Conservation (phyloP, 371 early-diverging fungal species). For the Mucor irregularis region DNA sequence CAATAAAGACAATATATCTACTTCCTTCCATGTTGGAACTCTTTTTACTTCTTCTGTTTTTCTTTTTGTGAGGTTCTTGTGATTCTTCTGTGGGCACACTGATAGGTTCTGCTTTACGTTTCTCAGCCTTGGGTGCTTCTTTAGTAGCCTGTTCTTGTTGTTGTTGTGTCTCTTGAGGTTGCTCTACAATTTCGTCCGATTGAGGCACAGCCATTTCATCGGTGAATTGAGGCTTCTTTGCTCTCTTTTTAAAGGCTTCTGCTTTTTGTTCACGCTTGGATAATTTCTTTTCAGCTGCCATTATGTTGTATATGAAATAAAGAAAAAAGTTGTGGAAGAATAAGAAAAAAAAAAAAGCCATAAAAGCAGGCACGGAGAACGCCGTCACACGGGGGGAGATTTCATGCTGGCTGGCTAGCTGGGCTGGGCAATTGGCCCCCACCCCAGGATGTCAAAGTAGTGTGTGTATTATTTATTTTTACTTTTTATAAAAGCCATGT, state of each 20-base stretch:
- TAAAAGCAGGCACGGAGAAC: background rate
- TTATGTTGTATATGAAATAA: background rate
- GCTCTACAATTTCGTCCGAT: constrained; percentile 32
- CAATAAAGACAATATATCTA: constrained; percentile 75
- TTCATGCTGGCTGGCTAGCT: too few relatives aligned
- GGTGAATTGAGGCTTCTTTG: constrained; percentile 45
- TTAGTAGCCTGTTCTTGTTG: too few relatives aligned
- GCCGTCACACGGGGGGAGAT: too few relatives aligned
- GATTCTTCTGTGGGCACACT: constrained; percentile 16
- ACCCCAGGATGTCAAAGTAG: too few relatives aligned
- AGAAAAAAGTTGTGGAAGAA: constrained; percentile 3
- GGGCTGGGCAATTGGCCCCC: too few relatives aligned
- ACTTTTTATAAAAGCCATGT: constrained; percentile 1
- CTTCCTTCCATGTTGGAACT: constrained; percentile 22
- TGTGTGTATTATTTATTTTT: too few relatives aligned
- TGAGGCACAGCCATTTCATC: constrained; percentile 53
- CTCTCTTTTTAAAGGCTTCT: constrained; percentile 59
- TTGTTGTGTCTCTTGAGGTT: too few relatives aligned
- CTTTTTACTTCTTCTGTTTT: constrained; percentile 20
- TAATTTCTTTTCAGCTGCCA: constrained; percentile 50
- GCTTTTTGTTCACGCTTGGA: constrained; percentile 73
- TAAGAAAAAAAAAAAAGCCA: constrained; percentile 9
- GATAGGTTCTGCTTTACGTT: constrained; percentile 21
- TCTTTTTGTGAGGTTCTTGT: constrained; percentile 12
- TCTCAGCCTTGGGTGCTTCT: constrained; percentile 1